These are phyloP conservation scores for Geosmithia morbida DNA, from an alignment of 2,329 filamentous ascomycete genomes.

Conservation along the genomic window DNA sequence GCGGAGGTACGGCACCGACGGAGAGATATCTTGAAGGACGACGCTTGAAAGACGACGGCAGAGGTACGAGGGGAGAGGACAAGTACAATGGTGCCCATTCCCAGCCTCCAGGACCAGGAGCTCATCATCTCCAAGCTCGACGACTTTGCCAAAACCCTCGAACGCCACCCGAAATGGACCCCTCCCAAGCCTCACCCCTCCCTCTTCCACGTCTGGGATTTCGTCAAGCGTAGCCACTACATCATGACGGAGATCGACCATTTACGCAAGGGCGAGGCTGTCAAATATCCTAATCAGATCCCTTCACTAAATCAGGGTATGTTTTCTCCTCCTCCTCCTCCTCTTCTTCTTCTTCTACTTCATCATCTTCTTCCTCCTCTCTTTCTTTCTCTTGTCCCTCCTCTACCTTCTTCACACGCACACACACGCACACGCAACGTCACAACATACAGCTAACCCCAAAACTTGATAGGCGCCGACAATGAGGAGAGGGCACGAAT, in stretches of 20 bases:
- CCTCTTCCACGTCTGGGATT: constrained; percentile 25
- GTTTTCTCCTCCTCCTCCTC: neutral
- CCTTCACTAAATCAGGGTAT: constrained; percentile 12
- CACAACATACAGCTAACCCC: neutral
- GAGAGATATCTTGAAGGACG: too few relatives aligned
- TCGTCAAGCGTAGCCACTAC: constrained; percentile 23
- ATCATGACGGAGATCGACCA: constrained; percentile 26
- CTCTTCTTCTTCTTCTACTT: neutral
- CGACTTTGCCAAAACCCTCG: constrained; percentile 13
- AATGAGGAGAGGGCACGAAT: constrained; percentile 3
- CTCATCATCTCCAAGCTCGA: constrained; percentile 11
- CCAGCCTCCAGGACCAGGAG: constrained; percentile 10
- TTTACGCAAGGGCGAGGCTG: constrained; percentile 15
- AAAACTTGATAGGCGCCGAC: neutral
- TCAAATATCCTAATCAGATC: constrained; percentile 20
- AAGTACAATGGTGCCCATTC: constrained; percentile 6
- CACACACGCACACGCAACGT: too few relatives aligned
- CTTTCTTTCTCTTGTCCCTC: neutral
- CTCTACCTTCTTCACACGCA: neutral
- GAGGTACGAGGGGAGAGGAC: too few relatives aligned
- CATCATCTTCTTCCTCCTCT: neutral
- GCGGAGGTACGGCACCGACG: too few relatives aligned
- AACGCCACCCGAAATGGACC: constrained; percentile 13
- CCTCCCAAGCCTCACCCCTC: constrained; percentile 12
- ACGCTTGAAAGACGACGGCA: too few relatives aligned